Evolutionary conservation across 1,139 yeast species (phyloP).

Genomic region (Candida neerlandica): DNA sequence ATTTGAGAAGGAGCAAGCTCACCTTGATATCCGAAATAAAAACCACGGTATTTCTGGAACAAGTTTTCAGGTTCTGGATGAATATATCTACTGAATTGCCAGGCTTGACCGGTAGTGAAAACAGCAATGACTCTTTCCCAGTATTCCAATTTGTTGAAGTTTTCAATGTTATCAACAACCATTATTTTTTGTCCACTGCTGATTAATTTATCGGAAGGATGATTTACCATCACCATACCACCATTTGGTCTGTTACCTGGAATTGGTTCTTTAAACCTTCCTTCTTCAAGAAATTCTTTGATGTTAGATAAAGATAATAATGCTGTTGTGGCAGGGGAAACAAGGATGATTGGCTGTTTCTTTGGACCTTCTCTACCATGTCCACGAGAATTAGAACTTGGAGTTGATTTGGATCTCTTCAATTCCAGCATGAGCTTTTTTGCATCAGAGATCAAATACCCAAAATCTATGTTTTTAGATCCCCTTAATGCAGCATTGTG

Average conservation of each 20-base stretch:
- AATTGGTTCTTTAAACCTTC: conserved; percentile 66
- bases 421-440: conserved; percentile 58
- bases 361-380: conserved; percentile 15
- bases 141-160: conserved; percentile 91
- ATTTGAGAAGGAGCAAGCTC: conserved; percentile 79
- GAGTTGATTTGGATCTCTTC: conserved; percentile 41
- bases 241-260: conserved; percentile 39
- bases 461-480: conserved; percentile 69
- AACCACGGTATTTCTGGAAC: conserved; percentile 86
- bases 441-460: conserved; percentile 74
- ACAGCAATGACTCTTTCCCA: conserved; percentile 97
- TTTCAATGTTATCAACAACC: conserved; percentile 86
- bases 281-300: conserved; percentile 78
- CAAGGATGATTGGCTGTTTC: conserved; percentile 87
- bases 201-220: conserved; percentile 58
- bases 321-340: conserved; percentile 95
- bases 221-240: conserved; percentile 55
- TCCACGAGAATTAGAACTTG: conserved; percentile 13
- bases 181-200: conserved; percentile 61
- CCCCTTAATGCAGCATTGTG: conserved; percentile 86
- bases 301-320: conserved; percentile 79
- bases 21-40: conserved; percentile 72
- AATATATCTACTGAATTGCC: conserved; percentile 93
- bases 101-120: conserved; percentile 93
- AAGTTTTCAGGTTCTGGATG: conserved; percentile 78